Evolutionary conservation across 2,329 filamentous ascomycete species (phyloP).

Genomic region (Fusarium sp.): DNA sequence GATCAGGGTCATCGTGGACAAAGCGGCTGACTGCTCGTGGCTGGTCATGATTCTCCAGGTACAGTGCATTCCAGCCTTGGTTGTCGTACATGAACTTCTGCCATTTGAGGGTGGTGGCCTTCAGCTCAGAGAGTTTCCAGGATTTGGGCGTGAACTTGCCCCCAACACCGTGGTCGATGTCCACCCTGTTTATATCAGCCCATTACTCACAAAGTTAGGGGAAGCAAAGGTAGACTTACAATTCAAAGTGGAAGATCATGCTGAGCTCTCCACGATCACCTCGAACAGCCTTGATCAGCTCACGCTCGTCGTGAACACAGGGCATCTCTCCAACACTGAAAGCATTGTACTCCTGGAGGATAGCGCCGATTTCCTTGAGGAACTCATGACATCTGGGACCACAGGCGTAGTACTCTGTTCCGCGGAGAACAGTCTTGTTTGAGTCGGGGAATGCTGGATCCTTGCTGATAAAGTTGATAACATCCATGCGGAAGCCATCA

Average conservation of each 20-base stretch:
- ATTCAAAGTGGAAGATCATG: conserved; percentile 80
- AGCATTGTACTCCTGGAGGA: conserved; percentile 60
- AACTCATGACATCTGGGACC: conserved; percentile 62
- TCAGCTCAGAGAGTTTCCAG: conserved; percentile 64
- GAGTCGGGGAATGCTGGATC: conserved; percentile 66
- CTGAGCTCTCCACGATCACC: conserved; percentile 69
- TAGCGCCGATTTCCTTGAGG: conserved; percentile 57
- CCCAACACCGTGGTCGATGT: conserved; percentile 58
- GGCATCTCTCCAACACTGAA: conserved; percentile 66
- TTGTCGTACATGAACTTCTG: conserved; percentile 69
- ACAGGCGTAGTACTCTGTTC: conserved; percentile 63
- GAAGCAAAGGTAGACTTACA: conserved; percentile 51
- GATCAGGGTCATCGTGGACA: conserved; percentile 60
- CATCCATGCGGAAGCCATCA: conserved; percentile 74
- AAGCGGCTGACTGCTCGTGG: conserved; percentile 69
- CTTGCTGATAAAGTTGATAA: conserved; percentile 76
- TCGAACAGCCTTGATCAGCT: conserved; percentile 62
- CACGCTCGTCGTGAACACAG: conserved; percentile 54
- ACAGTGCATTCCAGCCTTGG: conserved; percentile 72
- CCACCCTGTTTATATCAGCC: conserved; percentile 52
- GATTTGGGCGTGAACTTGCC: conserved; percentile 57
- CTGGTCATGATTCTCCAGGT: conserved; percentile 75
- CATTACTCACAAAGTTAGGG: neutral
- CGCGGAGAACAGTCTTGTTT: conserved; percentile 46
- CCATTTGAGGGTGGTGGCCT: conserved; percentile 66